Conservation (phyloP, 1,284 basidiomycete species). For the Cystobasidiaceae sp. region DNA sequence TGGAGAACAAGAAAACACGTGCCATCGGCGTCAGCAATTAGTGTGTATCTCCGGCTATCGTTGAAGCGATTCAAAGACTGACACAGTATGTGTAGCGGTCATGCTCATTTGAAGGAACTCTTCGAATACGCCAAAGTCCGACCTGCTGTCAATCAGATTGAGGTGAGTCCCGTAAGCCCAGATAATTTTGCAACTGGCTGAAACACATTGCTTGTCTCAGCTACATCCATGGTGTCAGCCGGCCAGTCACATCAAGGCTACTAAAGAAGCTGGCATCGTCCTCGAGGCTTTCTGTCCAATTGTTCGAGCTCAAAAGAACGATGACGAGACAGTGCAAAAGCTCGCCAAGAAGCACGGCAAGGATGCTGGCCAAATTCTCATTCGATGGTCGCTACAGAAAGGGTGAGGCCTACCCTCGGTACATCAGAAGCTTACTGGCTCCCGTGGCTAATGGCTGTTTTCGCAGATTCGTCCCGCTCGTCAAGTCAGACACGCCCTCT, state of each 20-base stretch:
- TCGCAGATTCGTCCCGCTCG: constrained; percentile 55
- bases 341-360: constrained; percentile 60
- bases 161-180: constrained; percentile 46
- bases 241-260: constrained; percentile 69
- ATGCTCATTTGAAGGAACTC: constrained; percentile 74
- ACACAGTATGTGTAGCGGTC: too few species aligned
- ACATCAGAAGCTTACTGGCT: background rate
- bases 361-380: constrained; percentile 64
- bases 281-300: constrained; percentile 60
- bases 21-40: constrained; percentile 52
- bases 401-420: constrained; percentile 45
- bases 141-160: constrained; percentile 79
- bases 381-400: constrained; percentile 78
- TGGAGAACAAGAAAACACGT: constrained; percentile 51
- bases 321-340: constrained; percentile 54
- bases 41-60: constrained; percentile 49
- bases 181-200: background rate
- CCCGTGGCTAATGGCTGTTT: background rate
- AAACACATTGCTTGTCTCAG: constrained; percentile 45
- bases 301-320: constrained; percentile 57
- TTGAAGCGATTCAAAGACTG: too few species aligned
- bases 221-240: constrained; percentile 82
- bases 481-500: constrained; percentile 62
- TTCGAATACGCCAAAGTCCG: constrained; percentile 51
- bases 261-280: constrained; percentile 60